Percentiles rank a stretch among this genome's conserved stretches.
These are phyloP conservation scores for Wickerhamomyces hampshirensis DNA, from an alignment of 805 yeast genomes.

Conservation along the genomic window DNA sequence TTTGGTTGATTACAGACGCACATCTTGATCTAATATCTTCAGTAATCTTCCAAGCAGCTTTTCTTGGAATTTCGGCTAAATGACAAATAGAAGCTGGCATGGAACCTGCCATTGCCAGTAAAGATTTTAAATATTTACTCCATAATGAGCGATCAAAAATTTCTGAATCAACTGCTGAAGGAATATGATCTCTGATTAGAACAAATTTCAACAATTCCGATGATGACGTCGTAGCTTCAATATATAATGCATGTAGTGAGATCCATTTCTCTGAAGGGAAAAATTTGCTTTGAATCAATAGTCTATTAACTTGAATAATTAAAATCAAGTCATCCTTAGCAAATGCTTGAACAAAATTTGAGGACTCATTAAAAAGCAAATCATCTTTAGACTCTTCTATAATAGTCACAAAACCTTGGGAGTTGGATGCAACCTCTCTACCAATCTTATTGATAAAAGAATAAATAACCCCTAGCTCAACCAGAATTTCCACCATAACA, in stretches of 20 bases:
- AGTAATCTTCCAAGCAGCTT: conserved; percentile 60
- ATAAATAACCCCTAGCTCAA: conserved; percentile 64
- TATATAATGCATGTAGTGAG: conserved; percentile 53
- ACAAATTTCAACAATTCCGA: conserved; percentile 49
- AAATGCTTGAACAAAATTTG: conserved; percentile 37
- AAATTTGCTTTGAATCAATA: conserved; percentile 48
- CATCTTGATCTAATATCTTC: conserved; percentile 59
- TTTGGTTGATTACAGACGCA: conserved; percentile 46
- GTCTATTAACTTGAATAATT: conserved; percentile 44
- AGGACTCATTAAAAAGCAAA: conserved; percentile 36
- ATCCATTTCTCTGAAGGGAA: conserved; percentile 74
- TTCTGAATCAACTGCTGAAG: conserved; percentile 43
- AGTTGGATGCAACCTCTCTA: conserved; percentile 25
- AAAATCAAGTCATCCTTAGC: conserved; percentile 36
- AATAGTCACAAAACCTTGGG: conserved; percentile 27
- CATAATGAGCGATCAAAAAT: conserved; percentile 57
- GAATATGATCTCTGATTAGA: conserved; percentile 46
- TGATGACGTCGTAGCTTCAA: conserved; percentile 50
- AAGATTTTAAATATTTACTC: conserved; percentile 59
- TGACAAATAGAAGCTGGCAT: conserved; percentile 67
- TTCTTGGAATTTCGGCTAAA: conserved; percentile 65
- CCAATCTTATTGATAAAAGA: conserved; percentile 51
- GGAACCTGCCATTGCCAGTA: conserved; percentile 56
- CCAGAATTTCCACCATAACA: conserved; percentile 60
- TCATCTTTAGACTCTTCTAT: conserved; percentile 32